phyloP scores from a whole-genome alignment of 345 rosid species.

The Eucalyptus brandiana region DNA sequence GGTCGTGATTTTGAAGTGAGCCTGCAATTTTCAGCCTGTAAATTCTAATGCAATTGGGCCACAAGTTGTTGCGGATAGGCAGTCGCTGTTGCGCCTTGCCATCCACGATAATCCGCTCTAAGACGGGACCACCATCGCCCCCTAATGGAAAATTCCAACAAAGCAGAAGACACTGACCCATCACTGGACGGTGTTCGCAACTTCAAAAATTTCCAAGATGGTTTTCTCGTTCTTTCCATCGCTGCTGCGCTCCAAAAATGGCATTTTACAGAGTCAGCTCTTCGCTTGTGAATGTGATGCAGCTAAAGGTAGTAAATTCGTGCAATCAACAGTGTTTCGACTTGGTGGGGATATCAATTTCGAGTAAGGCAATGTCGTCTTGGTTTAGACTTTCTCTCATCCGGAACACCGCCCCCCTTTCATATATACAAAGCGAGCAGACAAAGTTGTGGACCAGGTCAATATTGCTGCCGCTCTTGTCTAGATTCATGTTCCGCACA shows the following conservation, averaged over 20 bases:
- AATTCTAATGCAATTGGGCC: background rate
- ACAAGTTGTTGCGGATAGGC: background rate
- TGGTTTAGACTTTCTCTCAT: background rate
- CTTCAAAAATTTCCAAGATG: background rate
- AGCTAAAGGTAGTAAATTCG: background rate
- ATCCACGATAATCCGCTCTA: background rate
- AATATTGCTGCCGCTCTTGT: background rate
- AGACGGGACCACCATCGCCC: background rate
- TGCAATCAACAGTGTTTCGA: background rate
- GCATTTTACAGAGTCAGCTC: background rate
- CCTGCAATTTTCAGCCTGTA: background rate
- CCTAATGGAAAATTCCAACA: background rate
- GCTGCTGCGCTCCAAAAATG: background rate
- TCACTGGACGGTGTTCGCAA: background rate
- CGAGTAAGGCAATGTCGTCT: too few species aligned
- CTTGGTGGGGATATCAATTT: background rate
- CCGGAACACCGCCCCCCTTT: background rate
- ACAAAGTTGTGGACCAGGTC: background rate
- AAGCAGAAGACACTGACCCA: background rate
- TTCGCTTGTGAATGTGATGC: background rate
- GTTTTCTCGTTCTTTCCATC: background rate
- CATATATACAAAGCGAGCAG: background rate
- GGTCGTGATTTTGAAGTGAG: background rate
- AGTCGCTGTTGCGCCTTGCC: background rate
- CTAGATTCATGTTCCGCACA: background rate